A percentile compares a stretch with the other conserved stretches of the same genome.
Evolutionary conservation across 2,329 filamentous ascomycete species (phyloP).

Genomic region (Grosmannia serpens): DNA sequence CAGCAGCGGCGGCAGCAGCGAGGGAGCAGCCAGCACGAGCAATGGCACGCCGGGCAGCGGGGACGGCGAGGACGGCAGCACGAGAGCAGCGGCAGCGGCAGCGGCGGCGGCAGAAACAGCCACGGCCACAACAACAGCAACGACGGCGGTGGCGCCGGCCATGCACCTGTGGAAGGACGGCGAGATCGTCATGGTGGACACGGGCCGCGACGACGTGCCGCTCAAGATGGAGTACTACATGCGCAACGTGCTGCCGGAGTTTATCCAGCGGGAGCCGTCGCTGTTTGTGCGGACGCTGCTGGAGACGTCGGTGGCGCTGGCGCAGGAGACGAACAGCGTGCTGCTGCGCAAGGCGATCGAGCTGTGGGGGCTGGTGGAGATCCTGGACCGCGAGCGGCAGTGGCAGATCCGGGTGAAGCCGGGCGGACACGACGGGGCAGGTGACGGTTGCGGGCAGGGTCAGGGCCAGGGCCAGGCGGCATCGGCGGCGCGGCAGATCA

Average conservation of each 20-base stretch:
- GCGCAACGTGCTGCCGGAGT: constrained; percentile 43
- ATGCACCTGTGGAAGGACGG: constrained; percentile 12
- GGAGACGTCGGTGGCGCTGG: constrained; percentile 34
- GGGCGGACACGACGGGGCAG: constrained; percentile 12
- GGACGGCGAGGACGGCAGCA: neutral
- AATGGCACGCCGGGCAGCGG: neutral
- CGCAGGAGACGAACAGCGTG: constrained; percentile 37
- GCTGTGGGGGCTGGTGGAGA: constrained; percentile 54
- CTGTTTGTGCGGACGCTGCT: constrained; percentile 48
- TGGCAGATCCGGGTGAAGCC: constrained; percentile 45
- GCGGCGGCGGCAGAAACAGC: neutral
- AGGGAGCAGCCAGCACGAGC: neutral
- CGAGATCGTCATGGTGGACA: constrained; percentile 44
- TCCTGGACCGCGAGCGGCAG: constrained; percentile 51
- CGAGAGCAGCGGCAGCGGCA: neutral
- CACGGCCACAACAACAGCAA: constrained; percentile 12
- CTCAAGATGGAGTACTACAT: constrained; percentile 49
- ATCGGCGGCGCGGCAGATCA: constrained; percentile 29
- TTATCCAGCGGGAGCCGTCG: constrained; percentile 49
- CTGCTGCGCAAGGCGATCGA: constrained; percentile 47
- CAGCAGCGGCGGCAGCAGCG: neutral
- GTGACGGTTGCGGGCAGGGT: neutral
- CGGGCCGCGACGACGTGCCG: constrained; percentile 48
- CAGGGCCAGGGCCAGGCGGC: no score
- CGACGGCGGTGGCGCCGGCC: constrained; percentile 21